A percentile compares a stretch with the other conserved stretches of the same genome.
Conservation (phyloP, 164 flowering plant species). For the Akebia trifoliata region DNA sequence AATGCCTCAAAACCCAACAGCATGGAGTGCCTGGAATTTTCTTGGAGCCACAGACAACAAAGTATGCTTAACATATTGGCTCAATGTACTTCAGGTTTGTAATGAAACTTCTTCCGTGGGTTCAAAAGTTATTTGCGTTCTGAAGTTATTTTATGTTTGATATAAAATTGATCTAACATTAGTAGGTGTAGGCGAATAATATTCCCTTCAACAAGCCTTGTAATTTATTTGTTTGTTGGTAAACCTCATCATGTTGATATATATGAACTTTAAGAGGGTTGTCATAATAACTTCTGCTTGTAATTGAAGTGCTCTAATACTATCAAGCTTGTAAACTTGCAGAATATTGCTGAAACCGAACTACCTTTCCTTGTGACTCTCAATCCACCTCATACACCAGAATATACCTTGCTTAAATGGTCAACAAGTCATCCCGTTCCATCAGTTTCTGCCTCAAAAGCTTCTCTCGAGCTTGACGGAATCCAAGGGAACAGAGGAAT, state of each 20-base stretch:
- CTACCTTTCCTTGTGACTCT: slow-evolving; percentile 75
- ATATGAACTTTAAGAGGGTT: too few relatives aligned
- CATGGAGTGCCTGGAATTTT: slow-evolving; percentile 98
- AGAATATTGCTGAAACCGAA: slow-evolving; percentile 56
- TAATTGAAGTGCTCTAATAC: too few relatives aligned
- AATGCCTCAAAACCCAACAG: slow-evolving; percentile 83
- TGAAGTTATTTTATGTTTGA: too few relatives aligned
- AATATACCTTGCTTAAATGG: too few relatives aligned
- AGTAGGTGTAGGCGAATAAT: too few relatives aligned
- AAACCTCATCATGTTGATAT: too few relatives aligned
- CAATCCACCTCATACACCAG: too few relatives aligned
- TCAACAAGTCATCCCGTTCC: slow-evolving; percentile 83
- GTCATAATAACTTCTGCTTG: too few relatives aligned
- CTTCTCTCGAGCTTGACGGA: slow-evolving; percentile 50
- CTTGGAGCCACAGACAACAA: slow-evolving; percentile 53
- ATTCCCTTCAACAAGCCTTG: too few relatives aligned
- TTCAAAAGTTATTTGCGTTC: not conserved
- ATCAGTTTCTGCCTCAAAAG: slow-evolving; percentile 80
- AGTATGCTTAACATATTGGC: slow-evolving; percentile 88
- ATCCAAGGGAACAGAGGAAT: too few relatives aligned
- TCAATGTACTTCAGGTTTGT: slow-evolving; percentile 78
- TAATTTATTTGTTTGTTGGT: too few relatives aligned
- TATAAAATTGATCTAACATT: too few relatives aligned
- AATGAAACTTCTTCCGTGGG: not conserved
- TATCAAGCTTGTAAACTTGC: slow-evolving; percentile 27